These are phyloP conservation scores for Heterobasidion annosum DNA, from an alignment of 1,284 basidiomycete genomes.

Conservation along the genomic window DNA sequence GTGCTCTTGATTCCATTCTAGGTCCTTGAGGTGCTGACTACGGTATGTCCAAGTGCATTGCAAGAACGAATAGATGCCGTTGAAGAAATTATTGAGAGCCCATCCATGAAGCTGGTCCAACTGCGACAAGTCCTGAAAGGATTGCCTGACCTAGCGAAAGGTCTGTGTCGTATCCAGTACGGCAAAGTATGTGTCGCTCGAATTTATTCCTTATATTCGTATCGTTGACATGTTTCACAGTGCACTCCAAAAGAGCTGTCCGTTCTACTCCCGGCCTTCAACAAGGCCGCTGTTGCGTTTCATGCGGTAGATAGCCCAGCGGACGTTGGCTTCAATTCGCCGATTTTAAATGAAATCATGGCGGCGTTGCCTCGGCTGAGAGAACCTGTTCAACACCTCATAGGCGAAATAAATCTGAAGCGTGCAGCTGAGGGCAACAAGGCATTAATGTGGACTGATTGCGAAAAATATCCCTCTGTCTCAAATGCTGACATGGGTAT, in stretches of 20 bases:
- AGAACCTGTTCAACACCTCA: slow-evolving; percentile 44
- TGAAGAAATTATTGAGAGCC: slow-evolving; percentile 64
- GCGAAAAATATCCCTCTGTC: slow-evolving; percentile 62
- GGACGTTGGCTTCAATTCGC: slow-evolving; percentile 52
- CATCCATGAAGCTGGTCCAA: slow-evolving; percentile 46
- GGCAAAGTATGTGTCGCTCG: slow-evolving; percentile 54
- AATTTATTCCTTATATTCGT: background rate
- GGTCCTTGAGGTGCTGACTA: background rate
- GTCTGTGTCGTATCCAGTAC: slow-evolving; percentile 85
- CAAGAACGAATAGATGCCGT: slow-evolving; percentile 78
- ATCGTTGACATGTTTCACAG: slow-evolving; percentile 23
- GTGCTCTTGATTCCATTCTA: background rate
- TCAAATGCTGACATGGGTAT: slow-evolving; percentile 45
- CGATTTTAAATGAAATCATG: slow-evolving; percentile 67
- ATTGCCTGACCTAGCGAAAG: slow-evolving; percentile 85
- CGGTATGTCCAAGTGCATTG: slow-evolving; percentile 42
- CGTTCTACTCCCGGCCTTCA: slow-evolving; percentile 68
- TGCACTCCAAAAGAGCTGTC: slow-evolving; percentile 83
- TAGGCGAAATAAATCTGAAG: slow-evolving; percentile 53
- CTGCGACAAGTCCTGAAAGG: slow-evolving; percentile 66
- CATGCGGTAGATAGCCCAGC: slow-evolving; percentile 32
- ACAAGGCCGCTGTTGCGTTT: slow-evolving; percentile 66
- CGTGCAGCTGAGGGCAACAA: slow-evolving; percentile 66
- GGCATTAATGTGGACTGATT: slow-evolving; percentile 67
- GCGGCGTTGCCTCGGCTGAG: slow-evolving; percentile 59